Conservation (phyloP, 129 eudicot genomes). For the Tagetes erecta region DNA sequence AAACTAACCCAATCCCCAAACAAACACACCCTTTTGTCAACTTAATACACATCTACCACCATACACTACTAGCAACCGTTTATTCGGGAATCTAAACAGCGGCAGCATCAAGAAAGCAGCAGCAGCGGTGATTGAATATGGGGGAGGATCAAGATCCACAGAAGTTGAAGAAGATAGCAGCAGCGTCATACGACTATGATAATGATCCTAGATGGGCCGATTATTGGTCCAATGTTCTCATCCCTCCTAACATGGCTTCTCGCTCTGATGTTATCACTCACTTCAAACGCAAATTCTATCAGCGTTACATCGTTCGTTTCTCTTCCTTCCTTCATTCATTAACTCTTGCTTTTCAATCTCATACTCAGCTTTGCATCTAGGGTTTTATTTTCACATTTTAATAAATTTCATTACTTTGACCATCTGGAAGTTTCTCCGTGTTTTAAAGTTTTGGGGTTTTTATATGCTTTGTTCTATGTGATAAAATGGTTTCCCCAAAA, state of each 20-base stretch:
- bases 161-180: slow-evolving; percentile 84
- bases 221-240: slow-evolving; percentile 95
- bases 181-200: slow-evolving; percentile 85
- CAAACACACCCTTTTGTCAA: not conserved
- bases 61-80: slow-evolving; percentile 14
- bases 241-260: slow-evolving; percentile 93
- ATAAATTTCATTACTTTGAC: not conserved
- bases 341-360: not conserved
- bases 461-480: not conserved
- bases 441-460: slow-evolving; percentile 2
- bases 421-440: not conserved
- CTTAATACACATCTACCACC: not conserved
- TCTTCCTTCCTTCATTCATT: not conserved
- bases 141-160: slow-evolving; percentile 74
- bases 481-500: not conserved
- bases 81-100: slow-evolving; percentile 28
- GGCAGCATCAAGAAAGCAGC: not conserved
- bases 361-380: slow-evolving; percentile 12
- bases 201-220: slow-evolving; percentile 88
- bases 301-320: slow-evolving; percentile 76
- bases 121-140: slow-evolving; percentile 27
- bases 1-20: not conserved
- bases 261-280: slow-evolving; percentile 74
- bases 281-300: slow-evolving; percentile 94
- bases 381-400: not conserved